Conservation (phyloP, 371 early-diverging fungal genomes). For the Quaeritorhiza haematococci region DNA sequence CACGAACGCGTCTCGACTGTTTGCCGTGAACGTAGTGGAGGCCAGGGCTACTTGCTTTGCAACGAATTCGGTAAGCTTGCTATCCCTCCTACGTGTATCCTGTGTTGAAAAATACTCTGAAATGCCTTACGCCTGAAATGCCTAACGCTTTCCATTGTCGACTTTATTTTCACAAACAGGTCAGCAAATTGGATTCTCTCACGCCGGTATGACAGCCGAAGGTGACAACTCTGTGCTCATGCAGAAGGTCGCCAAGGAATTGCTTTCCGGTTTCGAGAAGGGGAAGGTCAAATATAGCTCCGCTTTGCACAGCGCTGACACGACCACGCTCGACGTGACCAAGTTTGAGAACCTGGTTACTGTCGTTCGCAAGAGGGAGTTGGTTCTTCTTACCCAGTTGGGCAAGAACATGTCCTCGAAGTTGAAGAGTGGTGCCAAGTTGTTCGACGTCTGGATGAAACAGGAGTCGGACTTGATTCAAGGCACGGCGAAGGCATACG, state of each 20-base stretch:
- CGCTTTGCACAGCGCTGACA: slow-evolving; percentile 26
- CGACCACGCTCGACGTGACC: slow-evolving; percentile 38
- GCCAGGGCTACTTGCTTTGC: slow-evolving; percentile 63
- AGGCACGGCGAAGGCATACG: slow-evolving; percentile 52
- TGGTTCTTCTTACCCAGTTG: slow-evolving; percentile 44
- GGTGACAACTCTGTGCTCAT: slow-evolving; percentile 69
- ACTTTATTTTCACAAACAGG: not conserved
- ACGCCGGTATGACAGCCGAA: slow-evolving; percentile 69
- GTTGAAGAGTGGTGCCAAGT: slow-evolving; percentile 31
- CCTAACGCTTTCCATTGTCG: slow-evolving; percentile 17
- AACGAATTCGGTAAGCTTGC: slow-evolving; percentile 60
- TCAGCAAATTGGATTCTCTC: slow-evolving; percentile 30
- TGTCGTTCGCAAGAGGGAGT: slow-evolving; percentile 46
- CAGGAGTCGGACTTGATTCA: slow-evolving; percentile 65
- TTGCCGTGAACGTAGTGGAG: slow-evolving; percentile 67
- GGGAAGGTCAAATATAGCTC: slow-evolving; percentile 38
- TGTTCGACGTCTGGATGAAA: slow-evolving; percentile 71
- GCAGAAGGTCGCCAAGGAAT: slow-evolving; percentile 70
- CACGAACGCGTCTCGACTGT: slow-evolving; percentile 56
- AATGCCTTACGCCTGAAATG: too few species aligned
- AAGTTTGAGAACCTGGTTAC: slow-evolving; percentile 36
- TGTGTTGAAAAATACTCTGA: not conserved
- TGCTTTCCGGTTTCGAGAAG: slow-evolving; percentile 47
- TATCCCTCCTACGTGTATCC: slow-evolving; percentile 40
- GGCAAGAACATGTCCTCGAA: slow-evolving; percentile 43